A percentile compares a stretch with the other conserved stretches of the same genome.
phyloP scores from a whole-genome alignment of 305 asterid genomes.

The Ruellia speciosa region DNA sequence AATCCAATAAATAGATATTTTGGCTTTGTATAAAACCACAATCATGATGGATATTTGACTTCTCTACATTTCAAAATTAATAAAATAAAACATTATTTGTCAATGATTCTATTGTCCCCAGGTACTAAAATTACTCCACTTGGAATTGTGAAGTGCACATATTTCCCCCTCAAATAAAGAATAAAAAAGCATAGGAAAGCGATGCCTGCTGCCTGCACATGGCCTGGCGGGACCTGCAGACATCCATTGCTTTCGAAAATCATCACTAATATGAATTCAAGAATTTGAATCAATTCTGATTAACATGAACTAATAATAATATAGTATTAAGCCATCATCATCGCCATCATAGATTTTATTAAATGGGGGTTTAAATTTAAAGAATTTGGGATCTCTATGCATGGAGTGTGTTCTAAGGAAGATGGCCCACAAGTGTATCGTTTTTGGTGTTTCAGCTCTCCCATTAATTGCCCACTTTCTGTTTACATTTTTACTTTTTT shows the following conservation, averaged over 20 bases:
- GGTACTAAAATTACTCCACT: too few species aligned
- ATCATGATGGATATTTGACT: too few species aligned
- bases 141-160: too few species aligned
- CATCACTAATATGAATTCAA: background rate
- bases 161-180: background rate
- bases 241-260: background rate
- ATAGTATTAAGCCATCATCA: background rate
- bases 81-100: too few species aligned
- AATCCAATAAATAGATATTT: too few species aligned
- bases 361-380: background rate
- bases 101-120: too few species aligned
- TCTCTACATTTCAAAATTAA: too few species aligned
- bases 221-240: background rate
- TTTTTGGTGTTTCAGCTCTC: background rate
- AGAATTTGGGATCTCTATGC: background rate
- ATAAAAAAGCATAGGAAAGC: background rate
- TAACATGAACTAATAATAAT: background rate
- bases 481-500: too few species aligned
- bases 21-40: too few species aligned
- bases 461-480: background rate
- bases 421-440: background rate
- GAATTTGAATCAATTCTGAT: background rate
- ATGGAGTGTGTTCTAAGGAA: background rate
- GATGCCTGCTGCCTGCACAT: too few species aligned
- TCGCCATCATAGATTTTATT: background rate